Percentiles rank a stretch among this genome's conserved stretches.
phyloP scores from a whole-genome alignment of 2,329 filamentous ascomycete genomes.

The Drechslera avenae region DNA sequence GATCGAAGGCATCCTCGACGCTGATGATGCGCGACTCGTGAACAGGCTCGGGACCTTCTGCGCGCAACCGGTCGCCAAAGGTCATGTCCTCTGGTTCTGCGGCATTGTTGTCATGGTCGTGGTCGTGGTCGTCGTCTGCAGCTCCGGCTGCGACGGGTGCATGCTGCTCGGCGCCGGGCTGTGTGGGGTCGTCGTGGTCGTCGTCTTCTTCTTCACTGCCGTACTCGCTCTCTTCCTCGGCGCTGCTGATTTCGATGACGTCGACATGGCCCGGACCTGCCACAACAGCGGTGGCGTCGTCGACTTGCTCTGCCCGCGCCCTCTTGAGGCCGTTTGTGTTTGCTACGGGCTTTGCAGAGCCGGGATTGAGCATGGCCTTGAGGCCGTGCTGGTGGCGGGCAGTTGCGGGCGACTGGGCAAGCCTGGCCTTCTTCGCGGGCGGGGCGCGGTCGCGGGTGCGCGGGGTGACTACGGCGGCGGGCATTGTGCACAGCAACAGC shows the following conservation, averaged over 20 bases:
- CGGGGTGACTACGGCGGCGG: slow-evolving; percentile 37
- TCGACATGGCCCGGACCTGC: slow-evolving; percentile 53
- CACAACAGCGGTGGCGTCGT: slow-evolving; percentile 63
- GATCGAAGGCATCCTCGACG: slow-evolving; percentile 63
- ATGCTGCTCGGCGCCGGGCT: slow-evolving; percentile 37
- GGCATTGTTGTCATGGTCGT: too few species aligned
- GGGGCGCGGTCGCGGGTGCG: slow-evolving; percentile 37
- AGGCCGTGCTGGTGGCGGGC: slow-evolving; percentile 37
- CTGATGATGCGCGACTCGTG: slow-evolving; percentile 64
- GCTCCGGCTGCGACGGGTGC: slow-evolving; percentile 29
- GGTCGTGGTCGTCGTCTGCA: slow-evolving; percentile 38
- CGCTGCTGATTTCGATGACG: slow-evolving; percentile 57
- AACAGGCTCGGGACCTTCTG: slow-evolving; percentile 55
- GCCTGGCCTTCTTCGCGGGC: slow-evolving; percentile 47
- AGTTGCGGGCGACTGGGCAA: slow-evolving; percentile 35
- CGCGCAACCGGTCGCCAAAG: slow-evolving; percentile 84
- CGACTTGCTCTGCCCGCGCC: slow-evolving; percentile 57
- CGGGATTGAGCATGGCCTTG: slow-evolving; percentile 39
- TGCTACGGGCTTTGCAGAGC: slow-evolving; percentile 49
- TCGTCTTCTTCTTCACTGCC: slow-evolving; percentile 37
- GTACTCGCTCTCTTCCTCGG: slow-evolving; percentile 49
- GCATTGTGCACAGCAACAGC: slow-evolving; percentile 38
- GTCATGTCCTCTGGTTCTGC: slow-evolving; percentile 64
- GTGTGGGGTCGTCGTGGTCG: slow-evolving; percentile 1
- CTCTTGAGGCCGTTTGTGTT: slow-evolving; percentile 60